phyloP scores from a whole-genome alignment of 768 basidiomycete species.

The Suillus brevipes region DNA sequence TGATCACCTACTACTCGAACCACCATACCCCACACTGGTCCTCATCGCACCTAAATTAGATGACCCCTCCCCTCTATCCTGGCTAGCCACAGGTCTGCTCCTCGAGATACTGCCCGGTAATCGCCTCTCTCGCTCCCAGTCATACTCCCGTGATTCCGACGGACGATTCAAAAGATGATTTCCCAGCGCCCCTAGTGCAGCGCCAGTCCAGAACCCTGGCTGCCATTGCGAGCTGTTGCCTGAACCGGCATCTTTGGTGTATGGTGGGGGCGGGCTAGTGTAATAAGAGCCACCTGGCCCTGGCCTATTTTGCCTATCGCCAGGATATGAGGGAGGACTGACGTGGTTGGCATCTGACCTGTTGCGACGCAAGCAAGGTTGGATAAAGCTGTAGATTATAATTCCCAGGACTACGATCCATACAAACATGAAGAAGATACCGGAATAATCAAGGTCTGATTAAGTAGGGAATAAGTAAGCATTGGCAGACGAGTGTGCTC shows the following conservation, averaged over 20 bases:
- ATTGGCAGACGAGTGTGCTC: neutral
- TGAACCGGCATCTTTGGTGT: conserved; percentile 40
- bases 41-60: conserved; percentile 73
- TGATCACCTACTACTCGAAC: conserved; percentile 65
- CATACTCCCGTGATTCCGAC: conserved; percentile 40
- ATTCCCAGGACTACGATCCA: conserved; percentile 55
- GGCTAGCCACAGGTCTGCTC: conserved; percentile 21
- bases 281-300: conserved; percentile 44
- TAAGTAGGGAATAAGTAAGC: neutral
- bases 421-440: conserved; percentile 53
- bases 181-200: conserved; percentile 70
- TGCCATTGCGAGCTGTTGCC: conserved; percentile 43
- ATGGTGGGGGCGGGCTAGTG: conserved; percentile 57
- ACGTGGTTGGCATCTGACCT: conserved; percentile 28
- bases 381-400: conserved; percentile 59
- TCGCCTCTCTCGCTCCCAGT: conserved; percentile 56
- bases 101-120: conserved; percentile 30
- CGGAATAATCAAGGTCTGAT: conserved; percentile 48
- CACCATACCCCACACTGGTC: conserved; percentile 77
- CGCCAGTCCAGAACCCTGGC: conserved; percentile 87
- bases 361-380: conserved; percentile 48
- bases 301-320: conserved; percentile 21
- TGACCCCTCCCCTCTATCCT: conserved; percentile 66
- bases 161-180: conserved; percentile 53
- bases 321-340: conserved; percentile 35